phyloP scores from a whole-genome alignment of 1,284 basidiomycete species.

The Athelia psychrophila region DNA sequence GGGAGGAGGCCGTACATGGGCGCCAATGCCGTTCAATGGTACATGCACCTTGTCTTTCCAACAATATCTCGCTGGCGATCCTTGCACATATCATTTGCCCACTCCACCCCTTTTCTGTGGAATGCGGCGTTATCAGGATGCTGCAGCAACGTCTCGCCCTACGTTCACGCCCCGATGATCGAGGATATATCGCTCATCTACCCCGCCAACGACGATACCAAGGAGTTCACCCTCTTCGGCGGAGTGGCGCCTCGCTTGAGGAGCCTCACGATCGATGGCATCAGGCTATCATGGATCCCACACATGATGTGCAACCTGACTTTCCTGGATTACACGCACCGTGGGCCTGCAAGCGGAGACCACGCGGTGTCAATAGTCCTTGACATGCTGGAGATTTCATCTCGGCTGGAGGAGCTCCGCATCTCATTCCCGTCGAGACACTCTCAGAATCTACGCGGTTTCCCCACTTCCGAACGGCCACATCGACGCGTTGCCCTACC shows the following conservation, averaged over 20 bases:
- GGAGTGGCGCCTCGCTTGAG: slow-evolving; percentile 57
- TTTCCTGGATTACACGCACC: slow-evolving; percentile 61
- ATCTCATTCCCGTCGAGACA: slow-evolving; percentile 33
- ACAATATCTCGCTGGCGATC: slow-evolving; percentile 56
- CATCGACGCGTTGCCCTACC: slow-evolving; percentile 31
- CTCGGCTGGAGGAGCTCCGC: slow-evolving; percentile 39
- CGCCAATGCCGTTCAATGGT: slow-evolving; percentile 50
- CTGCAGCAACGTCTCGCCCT: slow-evolving; percentile 33
- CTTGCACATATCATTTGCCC: slow-evolving; percentile 51
- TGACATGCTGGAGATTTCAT: slow-evolving; percentile 44
- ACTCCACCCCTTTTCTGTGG: slow-evolving; percentile 61
- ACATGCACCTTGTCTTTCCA: slow-evolving; percentile 52
- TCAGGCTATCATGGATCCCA: slow-evolving; percentile 58
- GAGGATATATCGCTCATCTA: slow-evolving; percentile 57
- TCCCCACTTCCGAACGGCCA: slow-evolving; percentile 15
- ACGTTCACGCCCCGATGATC: slow-evolving; percentile 40
- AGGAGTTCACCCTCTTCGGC: slow-evolving; percentile 61
- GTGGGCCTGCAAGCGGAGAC: slow-evolving; percentile 46
- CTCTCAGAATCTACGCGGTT: not conserved
- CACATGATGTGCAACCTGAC: slow-evolving; percentile 57
- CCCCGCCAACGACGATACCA: slow-evolving; percentile 61
- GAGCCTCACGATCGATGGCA: slow-evolving; percentile 54
- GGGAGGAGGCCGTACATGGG: slow-evolving; percentile 29
- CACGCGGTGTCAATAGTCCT: slow-evolving; percentile 46
- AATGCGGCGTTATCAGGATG: slow-evolving; percentile 54